Percentiles rank a stretch among this genome's conserved stretches.
These are phyloP conservation scores for Naganishia kalamii DNA, from an alignment of 768 basidiomycete genomes.

Conservation along the genomic window DNA sequence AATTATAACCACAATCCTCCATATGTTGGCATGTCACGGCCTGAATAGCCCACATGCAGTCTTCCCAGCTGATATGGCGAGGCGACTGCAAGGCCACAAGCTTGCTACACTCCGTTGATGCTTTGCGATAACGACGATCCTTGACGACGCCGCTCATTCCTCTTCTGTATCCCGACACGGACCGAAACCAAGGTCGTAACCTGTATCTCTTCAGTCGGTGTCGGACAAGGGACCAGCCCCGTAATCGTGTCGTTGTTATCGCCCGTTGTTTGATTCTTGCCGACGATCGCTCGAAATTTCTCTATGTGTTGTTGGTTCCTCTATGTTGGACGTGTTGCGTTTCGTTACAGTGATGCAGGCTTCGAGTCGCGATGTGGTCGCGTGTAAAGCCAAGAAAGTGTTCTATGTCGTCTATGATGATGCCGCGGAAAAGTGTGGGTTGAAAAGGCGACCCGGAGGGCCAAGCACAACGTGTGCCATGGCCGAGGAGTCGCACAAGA, in stretches of 20 bases:
- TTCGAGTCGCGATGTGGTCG: not conserved
- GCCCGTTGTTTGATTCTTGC: not conserved
- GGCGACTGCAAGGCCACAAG: not conserved
- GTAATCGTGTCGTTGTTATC: not conserved
- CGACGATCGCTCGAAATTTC: constrained; percentile 8
- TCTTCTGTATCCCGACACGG: too few relatives aligned
- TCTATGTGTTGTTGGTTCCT: constrained; percentile 17
- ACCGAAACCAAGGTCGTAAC: too few relatives aligned
- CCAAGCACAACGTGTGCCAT: not conserved
- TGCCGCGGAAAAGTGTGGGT: not conserved
- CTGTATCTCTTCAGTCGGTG: too few relatives aligned
- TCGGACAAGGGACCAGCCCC: not conserved
- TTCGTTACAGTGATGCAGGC: constrained; percentile 10
- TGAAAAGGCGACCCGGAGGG: not conserved
- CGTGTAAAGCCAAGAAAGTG: constrained; percentile 3
- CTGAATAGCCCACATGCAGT: not conserved
- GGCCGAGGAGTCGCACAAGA: not conserved
- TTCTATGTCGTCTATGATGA: constrained; percentile 14
- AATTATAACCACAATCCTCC: constrained; percentile 19
- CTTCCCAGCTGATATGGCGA: not conserved
- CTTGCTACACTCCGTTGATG: constrained; percentile 13
- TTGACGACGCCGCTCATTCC: not conserved
- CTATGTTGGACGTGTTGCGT: not conserved
- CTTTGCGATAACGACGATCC: constrained; percentile 1
- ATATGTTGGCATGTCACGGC: constrained; percentile 14